Base-by-base conservation (phyloP, 768 basidiomycete genomes). In the Cantharellus anzutake region DNA sequence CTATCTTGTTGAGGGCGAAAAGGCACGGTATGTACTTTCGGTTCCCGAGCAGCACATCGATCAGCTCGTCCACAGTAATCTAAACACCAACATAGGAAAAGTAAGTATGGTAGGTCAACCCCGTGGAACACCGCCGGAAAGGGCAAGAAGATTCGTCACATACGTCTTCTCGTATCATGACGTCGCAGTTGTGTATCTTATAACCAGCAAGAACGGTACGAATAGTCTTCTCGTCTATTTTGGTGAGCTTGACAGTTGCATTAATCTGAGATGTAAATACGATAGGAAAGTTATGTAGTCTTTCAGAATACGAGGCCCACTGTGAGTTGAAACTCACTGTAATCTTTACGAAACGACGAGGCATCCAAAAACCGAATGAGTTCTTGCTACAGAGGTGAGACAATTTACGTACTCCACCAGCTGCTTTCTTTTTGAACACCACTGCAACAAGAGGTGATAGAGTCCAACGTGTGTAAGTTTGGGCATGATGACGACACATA, bases 101-200 rank as follows among this genome's bases (percentile, higher is more conserved):
- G 37, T 56, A 61, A 40, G 55, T 29, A 29, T 29, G 20, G 20
- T 29, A 29, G 20, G 20, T 29, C 20, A 29, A 29, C 20, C 20
- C 20, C 20, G 20, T 29, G 20, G 20, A 29, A 29, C 20, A 29
- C 20, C 20, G 20, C 20, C 44, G 56, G 51, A 61, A 41, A 57
- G 42, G 56, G 61, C 39, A n/a, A 41, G 56, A 48, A 44, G 62
- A 59, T 51, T 16, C 52, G 57, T 7, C 14, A 70, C 76, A 65
- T 65, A 96, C 92, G 71, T 99, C 94, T 75, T 99, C 93, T 67
- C 96, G 78, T 65, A 99, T 90, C 91, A 98, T 94, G 4, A 98
- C 84, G 71, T 99, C 94, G 67, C 91, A 94, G 66, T 94, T 88
- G 67, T 90, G 89, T 38, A 91, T 71, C 70, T 89, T 92, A 83